Conservation (phyloP, 208 protist genomes). For the Histomonas meleagridis region DNA sequence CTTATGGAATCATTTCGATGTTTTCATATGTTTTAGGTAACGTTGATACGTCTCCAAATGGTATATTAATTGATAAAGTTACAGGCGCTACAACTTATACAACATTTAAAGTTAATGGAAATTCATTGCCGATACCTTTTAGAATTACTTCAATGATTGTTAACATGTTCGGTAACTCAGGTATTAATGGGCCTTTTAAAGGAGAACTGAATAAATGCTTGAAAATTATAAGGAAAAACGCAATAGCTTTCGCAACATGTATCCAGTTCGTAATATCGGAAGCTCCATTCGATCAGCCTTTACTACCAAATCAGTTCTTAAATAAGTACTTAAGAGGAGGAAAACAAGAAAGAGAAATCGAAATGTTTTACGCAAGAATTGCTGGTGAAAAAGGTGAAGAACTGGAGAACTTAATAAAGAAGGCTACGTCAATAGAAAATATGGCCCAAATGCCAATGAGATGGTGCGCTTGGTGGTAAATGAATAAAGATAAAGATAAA, state of each 20-base stretch:
- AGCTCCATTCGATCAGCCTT: not conserved
- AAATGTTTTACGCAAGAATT: not conserved
- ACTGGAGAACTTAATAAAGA: not conserved
- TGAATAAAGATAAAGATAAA: too few relatives aligned
- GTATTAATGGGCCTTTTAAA: not conserved
- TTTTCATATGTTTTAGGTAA: not conserved
- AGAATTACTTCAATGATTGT: not conserved
- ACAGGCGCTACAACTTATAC: not conserved
- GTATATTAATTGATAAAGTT: not conserved
- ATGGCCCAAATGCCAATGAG: not conserved
- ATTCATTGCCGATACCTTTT: not conserved
- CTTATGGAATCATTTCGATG: not conserved
- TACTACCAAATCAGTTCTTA: not conserved
- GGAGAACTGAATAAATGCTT: not conserved
- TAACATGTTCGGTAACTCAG: not conserved
- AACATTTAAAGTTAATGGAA: not conserved
- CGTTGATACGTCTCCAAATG: not conserved
- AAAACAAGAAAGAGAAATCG: too few relatives aligned
- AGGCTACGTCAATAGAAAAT: not conserved
- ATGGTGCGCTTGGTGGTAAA: slow-evolving; percentile 32
- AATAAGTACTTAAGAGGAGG: too few relatives aligned
- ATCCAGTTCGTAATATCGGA: not conserved
- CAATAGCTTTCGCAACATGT: not conserved
- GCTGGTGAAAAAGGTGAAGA: not conserved
- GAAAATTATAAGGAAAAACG: not conserved